Base-by-base conservation (phyloP, 495 filamentous ascomycete genomes). In the Cairneyella variabilis region DNA sequence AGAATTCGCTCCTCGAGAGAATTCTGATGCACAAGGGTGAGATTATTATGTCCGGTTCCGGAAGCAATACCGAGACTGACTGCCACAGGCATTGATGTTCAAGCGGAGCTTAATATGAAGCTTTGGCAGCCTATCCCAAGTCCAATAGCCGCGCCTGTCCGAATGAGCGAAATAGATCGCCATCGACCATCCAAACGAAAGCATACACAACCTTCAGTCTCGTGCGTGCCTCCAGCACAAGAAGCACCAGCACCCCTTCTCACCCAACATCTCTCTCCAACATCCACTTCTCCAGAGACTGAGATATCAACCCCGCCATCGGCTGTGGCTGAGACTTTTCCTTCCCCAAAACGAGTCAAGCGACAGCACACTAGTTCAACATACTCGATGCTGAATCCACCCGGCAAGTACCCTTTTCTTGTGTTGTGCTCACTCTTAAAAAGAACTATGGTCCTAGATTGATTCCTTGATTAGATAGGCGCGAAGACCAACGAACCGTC, bases 371-470 rank as follows among this genome's bases (percentile, higher is more conserved):
- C 42, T 21, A 5, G 25, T 34, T 18, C 40, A 11, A 20, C 20
- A 20, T 21, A 26, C 23, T 16, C 38, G 5, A 38, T 39, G 30
- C 21, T 38, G 16, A 18, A n/a, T 47, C 30, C 26, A n/a, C 41
- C 51, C 51, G 51, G 53, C 53, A 56, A 56, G 53, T 56, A 56
- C 53, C 32, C 53, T 30, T 32, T 27, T 43, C 10, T 18, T 20
- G n/a, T 23, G 3, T 3, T 37, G 3, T 37, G 22, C 18, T 7
- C 47, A 16, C 26, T 20, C 26, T 46, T 54, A 14, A 42, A 50
- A 38, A 56, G 53, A 56, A 50, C 53, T 50, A 36, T 56, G 53
- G 53, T 56, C 53, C 53, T 56, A 56, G 53, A 56, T 56, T 56
- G 45, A 56, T 56, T 50, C 27, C 41, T 5, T 56, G 46, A 30